These are phyloP conservation scores for Solanum microdontum DNA, from an alignment of 257 asterid genomes.

Conservation along the genomic window DNA sequence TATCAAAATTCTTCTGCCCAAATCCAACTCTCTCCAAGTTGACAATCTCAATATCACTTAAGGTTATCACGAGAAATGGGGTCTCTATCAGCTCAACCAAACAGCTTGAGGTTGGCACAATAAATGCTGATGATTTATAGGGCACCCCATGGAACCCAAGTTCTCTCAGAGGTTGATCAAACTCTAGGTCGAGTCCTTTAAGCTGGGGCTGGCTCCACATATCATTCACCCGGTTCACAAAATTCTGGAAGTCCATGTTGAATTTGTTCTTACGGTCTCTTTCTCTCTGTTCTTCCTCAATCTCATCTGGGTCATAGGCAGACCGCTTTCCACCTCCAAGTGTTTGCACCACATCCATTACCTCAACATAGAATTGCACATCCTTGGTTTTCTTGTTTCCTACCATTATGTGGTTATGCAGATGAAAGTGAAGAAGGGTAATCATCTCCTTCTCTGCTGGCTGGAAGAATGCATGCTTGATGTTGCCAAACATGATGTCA, in stretches of 20 bases:
- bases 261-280: slow-evolving; percentile 13
- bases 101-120: slow-evolving; percentile 15
- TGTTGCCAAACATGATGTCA: slow-evolving; percentile 17
- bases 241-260: slow-evolving; percentile 13
- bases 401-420: slow-evolving; percentile 25
- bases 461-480: slow-evolving; percentile 22
- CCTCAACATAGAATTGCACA: slow-evolving; percentile 27
- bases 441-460: slow-evolving; percentile 25
- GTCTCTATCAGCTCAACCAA: slow-evolving; percentile 18
- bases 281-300: slow-evolving; percentile 19
- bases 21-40: slow-evolving; percentile 19
- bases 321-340: slow-evolving; percentile 19
- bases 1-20: slow-evolving; percentile 22
- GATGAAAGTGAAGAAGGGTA: slow-evolving; percentile 20
- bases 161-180: slow-evolving; percentile 20
- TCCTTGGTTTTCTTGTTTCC: slow-evolving; percentile 30
- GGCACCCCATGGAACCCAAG: slow-evolving; percentile 26
- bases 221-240: slow-evolving; percentile 17
- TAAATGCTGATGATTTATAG: slow-evolving; percentile 11
- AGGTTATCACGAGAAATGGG: slow-evolving; percentile 12
- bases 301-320: slow-evolving; percentile 21
- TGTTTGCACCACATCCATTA: slow-evolving; percentile 19
- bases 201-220: slow-evolving; percentile 19
- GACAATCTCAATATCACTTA: slow-evolving; percentile 20
- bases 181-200: slow-evolving; percentile 17